Percentiles rank a stretch among this genome's conserved stretches.
Conservation (phyloP, 768 basidiomycete genomes). For the Suillus clintonianus region DNA sequence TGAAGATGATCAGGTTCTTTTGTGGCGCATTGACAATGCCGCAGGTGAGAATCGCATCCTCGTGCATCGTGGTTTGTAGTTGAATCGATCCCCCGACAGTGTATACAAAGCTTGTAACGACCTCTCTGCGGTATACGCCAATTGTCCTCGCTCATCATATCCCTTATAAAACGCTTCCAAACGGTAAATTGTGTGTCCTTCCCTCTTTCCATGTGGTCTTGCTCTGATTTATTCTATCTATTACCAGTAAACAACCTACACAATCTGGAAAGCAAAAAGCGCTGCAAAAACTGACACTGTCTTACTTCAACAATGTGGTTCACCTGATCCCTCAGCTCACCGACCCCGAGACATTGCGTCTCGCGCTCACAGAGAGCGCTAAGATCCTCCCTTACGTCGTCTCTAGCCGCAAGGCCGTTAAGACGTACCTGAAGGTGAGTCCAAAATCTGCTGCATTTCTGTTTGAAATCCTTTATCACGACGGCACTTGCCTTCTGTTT, state of each 20-base stretch:
- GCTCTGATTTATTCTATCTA: slow-evolving; percentile 5
- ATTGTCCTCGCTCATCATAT: slow-evolving; percentile 84
- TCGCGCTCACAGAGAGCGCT: slow-evolving; percentile 81
- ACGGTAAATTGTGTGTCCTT: slow-evolving; percentile 80
- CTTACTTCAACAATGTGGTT: slow-evolving; percentile 87
- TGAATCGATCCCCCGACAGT: slow-evolving; percentile 46
- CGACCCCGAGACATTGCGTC: slow-evolving; percentile 60
- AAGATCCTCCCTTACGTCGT: slow-evolving; percentile 90
- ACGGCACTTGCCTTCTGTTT: slow-evolving; percentile 1
- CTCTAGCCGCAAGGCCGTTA: slow-evolving; percentile 80
- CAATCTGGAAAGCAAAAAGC: slow-evolving; percentile 82
- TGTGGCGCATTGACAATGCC: slow-evolving; percentile 85
- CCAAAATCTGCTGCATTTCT: neutral
- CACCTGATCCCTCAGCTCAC: slow-evolving; percentile 78
- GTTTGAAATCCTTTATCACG: neutral
- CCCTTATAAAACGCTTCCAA: slow-evolving; percentile 79
- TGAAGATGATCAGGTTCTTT: slow-evolving; percentile 75
- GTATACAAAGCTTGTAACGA: slow-evolving; percentile 91
- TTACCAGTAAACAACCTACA: slow-evolving; percentile 77
- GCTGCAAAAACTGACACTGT: slow-evolving; percentile 83
- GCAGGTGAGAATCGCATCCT: slow-evolving; percentile 48
- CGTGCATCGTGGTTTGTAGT: neutral
- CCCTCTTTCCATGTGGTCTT: neutral
- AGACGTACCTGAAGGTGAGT: slow-evolving; percentile 81
- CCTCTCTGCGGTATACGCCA: slow-evolving; percentile 87